Evolutionary conservation across 768 basidiomycete species (phyloP).

Genomic region (Russula brevipes): DNA sequence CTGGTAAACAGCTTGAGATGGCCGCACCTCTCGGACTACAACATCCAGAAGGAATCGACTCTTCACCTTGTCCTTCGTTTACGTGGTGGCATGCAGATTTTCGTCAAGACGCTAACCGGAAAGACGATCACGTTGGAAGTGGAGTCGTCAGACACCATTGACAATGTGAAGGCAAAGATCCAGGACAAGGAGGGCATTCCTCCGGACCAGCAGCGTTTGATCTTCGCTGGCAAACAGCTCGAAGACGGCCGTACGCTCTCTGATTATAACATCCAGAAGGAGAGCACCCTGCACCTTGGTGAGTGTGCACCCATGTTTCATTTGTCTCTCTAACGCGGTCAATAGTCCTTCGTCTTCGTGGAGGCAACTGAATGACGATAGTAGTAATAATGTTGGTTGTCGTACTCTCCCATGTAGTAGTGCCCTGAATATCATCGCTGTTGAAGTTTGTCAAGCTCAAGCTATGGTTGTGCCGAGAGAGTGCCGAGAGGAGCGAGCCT

Average conservation of each 20-base stretch:
- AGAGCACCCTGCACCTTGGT: constrained; percentile 25
- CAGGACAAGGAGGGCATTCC: constrained; percentile 25
- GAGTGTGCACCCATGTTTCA: background rate
- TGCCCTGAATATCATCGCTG: constrained; percentile 6
- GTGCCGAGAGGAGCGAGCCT: background rate
- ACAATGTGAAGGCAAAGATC: constrained; percentile 24
- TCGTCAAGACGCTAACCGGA: constrained; percentile 22
- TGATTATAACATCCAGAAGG: constrained; percentile 24
- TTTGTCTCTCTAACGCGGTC: background rate
- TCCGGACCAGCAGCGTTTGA: constrained; percentile 23
- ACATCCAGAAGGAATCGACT: constrained; percentile 24
- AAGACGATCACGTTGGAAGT: constrained; percentile 25
- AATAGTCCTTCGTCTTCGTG: constrained; percentile 45
- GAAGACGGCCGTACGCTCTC: constrained; percentile 24
- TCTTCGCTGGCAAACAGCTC: constrained; percentile 24
- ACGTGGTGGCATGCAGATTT: constrained; percentile 24
- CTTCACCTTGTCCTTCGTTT: constrained; percentile 24
- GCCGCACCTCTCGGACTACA: constrained; percentile 24
- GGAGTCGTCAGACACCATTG: constrained; percentile 24
- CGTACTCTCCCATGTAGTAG: background rate
- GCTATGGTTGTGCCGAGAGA: background rate
- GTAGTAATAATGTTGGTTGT: background rate
- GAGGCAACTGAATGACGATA: constrained; percentile 33
- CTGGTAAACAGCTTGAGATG: constrained; percentile 23
- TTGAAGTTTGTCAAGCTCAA: background rate